phyloP scores from a whole-genome alignment of 768 basidiomycete species.

The Suillus subluteus region DNA sequence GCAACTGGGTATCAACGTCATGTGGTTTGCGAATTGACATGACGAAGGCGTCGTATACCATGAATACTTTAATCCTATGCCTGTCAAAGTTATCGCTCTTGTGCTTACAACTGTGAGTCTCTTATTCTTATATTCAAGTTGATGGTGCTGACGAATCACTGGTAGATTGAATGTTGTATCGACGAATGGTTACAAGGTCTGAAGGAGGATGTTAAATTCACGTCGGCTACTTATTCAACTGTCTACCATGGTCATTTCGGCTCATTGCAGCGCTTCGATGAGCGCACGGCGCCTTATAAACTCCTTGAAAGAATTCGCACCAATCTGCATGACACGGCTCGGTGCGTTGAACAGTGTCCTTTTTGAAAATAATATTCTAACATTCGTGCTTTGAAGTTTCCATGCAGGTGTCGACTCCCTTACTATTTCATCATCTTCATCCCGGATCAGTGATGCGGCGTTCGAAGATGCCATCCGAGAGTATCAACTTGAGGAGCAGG shows the following conservation, averaged over 20 bases:
- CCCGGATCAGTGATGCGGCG: background rate
- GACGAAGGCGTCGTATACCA: conserved; percentile 29
- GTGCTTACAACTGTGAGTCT: conserved; percentile 9
- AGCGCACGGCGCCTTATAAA: background rate
- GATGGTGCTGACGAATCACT: background rate
- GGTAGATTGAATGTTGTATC: conserved; percentile 19
- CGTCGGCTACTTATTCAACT: conserved; percentile 9
- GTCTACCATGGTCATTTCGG: conserved; percentile 14
- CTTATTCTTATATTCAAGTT: background rate
- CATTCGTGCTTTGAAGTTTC: conserved; percentile 8
- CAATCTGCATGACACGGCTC: background rate
- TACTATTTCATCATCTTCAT: background rate
- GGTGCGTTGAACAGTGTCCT: conserved; percentile 5
- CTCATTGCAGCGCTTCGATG: background rate
- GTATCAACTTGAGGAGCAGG: conserved; percentile 6
- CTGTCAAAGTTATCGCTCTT: conserved; percentile 8
- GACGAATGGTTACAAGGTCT: conserved; percentile 16
- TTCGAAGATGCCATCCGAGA: background rate
- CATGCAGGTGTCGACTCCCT: conserved; percentile 9
- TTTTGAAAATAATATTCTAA: background rate
- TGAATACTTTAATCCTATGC: conserved; percentile 28
- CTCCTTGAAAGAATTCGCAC: background rate
- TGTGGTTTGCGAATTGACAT: conserved; percentile 31
- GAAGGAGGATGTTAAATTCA: conserved; percentile 14
- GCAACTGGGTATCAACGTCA: conserved; percentile 27